Evolutionary conservation across 441 rosid genomes (phyloP).

Genomic region (Cnidoscolus chayamansa): DNA sequence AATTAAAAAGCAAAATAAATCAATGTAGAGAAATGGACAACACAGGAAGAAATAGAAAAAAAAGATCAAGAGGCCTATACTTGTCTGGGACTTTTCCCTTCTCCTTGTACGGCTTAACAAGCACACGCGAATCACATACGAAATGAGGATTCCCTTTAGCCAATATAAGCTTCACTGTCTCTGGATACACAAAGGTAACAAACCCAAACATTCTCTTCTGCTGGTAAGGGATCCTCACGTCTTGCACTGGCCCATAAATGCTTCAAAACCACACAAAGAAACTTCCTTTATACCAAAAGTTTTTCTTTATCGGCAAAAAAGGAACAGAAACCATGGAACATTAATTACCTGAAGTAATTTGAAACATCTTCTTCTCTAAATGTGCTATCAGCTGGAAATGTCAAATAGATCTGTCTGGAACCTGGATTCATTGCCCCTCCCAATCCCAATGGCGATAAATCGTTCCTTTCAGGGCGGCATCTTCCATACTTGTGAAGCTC

Average conservation of each 20-base stretch:
- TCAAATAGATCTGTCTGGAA: conserved; percentile 89
- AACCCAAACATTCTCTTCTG: conserved; percentile 91
- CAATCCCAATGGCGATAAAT: conserved; percentile 41
- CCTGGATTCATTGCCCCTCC: conserved; percentile 66
- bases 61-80: conserved; percentile 37
- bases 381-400: conserved; percentile 91
- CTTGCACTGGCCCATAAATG: conserved; percentile 70
- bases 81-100: conserved; percentile 73
- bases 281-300: conserved; percentile 2
- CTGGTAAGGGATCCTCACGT: conserved; percentile 82
- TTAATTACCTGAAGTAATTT: conserved; percentile 66
- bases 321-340: not conserved
- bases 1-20: conserved; percentile 15
- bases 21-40: not conserved
- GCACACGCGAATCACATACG: conserved; percentile 73
- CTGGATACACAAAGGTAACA: conserved; percentile 68
- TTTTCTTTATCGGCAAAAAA: conserved; percentile 6
- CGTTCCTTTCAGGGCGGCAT: conserved; percentile 65
- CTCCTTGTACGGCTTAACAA: conserved; percentile 90
- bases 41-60: not conserved
- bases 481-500: conserved; percentile 61
- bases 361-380: conserved; percentile 93
- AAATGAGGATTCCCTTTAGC: conserved; percentile 87
- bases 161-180: conserved; percentile 68
- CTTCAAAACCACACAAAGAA: conserved; percentile 32